Base-by-base conservation (phyloP, 495 filamentous ascomycete species). In the Aspergillus diversus region DNA sequence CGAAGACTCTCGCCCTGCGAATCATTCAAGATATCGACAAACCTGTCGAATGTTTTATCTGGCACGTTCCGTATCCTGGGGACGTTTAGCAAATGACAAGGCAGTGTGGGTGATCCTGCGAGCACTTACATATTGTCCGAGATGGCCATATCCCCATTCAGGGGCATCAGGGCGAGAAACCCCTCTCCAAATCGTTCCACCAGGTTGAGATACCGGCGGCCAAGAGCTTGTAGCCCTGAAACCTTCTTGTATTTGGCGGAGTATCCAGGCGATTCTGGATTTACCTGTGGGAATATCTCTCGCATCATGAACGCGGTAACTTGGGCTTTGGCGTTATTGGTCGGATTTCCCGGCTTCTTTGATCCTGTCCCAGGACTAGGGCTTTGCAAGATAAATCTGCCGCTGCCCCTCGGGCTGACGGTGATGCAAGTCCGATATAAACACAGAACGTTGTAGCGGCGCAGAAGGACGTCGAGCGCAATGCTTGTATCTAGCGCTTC, bases 161-260 rank as follows among this genome's bases (percentile, higher is more conserved):
- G 12, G 9, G 39, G n/a, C 39, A 43, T 12, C 4, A 43, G 39
- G 7, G 39, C 3, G 39, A 43, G 39, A 43, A 43, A 43, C 39
- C 39, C 39, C 39, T 43, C 39, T 8, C 39, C 39, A 43, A 43
- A 43, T 43, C 39, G 39, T n/a, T 43, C 39, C 39, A 43, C 39
- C 11, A 43, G n/a, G 3, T 43, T 9, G n/a, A 43, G n/a, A 8
- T 43, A 43, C 39, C 39, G 39, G 7, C 39, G 39, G 3, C 39
- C 39, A 0, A 43, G 39, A 12, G 4, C n/a, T 9, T 43, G 39
- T 4, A 43, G 39, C 11, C 39, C n/a, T 5, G n/a, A 43, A 9
- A 43, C 39, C 3, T 9, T 43, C 39, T 43, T 43, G 7, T n/a
- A n/a, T n/a, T 43, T 43, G 4, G 21, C 21, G 21, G 21, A 27